Percentiles rank a stretch among this genome's conserved stretches.
These are phyloP conservation scores for Chlorella ohadii DNA, from an alignment of 139 green algal genomes.

Conservation along the genomic window DNA sequence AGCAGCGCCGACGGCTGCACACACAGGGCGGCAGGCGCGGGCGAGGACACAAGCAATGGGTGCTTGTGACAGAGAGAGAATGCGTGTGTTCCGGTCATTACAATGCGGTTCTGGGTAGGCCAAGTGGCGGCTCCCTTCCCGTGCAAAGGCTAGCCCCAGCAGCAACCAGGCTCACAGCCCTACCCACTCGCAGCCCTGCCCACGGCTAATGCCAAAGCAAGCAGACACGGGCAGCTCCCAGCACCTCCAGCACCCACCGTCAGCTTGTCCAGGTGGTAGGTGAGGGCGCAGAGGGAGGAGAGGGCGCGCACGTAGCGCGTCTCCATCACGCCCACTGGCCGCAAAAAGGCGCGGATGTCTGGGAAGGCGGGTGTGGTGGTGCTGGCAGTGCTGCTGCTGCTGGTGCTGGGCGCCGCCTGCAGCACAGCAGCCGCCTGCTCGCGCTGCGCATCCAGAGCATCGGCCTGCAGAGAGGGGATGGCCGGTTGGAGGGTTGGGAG, in stretches of 20 bases:
- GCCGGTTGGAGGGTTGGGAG: too few species aligned
- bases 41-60: neutral
- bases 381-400: neutral
- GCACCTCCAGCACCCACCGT: conserved; percentile 17
- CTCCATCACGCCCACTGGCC: conserved; percentile 61
- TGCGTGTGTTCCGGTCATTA: too few species aligned
- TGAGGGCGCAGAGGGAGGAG: conserved; percentile 60
- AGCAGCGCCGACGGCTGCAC: conserved; percentile 30
- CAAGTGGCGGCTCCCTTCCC: too few species aligned
- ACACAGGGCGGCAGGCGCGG: neutral
- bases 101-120: too few species aligned
- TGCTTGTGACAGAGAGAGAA: too few species aligned
- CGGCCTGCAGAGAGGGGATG: neutral
- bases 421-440: neutral
- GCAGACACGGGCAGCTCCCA: too few species aligned
- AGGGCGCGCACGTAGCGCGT: conserved; percentile 67
- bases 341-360: conserved; percentile 66
- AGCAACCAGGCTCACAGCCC: neutral
- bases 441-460: conserved; percentile 29
- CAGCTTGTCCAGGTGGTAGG: conserved; percentile 67
- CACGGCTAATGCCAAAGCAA: too few species aligned
- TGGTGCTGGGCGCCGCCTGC: neutral
- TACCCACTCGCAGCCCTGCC: neutral
- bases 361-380: conserved; percentile 7
- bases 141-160: too few species aligned